phyloP scores from a whole-genome alignment of 2,329 filamentous ascomycete species.

The Aspergillus amoenus region DNA sequence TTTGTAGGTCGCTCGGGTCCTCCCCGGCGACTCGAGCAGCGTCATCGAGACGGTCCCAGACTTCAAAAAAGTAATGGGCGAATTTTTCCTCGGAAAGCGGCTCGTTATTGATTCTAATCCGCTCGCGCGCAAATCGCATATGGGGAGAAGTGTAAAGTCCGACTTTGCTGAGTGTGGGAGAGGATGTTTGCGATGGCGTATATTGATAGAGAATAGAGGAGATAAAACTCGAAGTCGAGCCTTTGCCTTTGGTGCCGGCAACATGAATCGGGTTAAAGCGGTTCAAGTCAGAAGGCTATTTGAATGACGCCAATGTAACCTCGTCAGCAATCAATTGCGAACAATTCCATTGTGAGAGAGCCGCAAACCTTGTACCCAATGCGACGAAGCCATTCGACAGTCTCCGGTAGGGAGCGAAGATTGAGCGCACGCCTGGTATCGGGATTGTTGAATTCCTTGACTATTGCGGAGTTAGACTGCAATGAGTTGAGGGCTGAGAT shows the following conservation, averaged over 20 bases:
- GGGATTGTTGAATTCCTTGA: slow-evolving; percentile 71
- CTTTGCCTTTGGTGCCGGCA: slow-evolving; percentile 92
- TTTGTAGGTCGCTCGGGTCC: slow-evolving; percentile 51
- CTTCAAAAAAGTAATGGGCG: slow-evolving; percentile 75
- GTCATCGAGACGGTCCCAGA: slow-evolving; percentile 70
- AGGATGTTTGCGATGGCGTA: slow-evolving; percentile 38
- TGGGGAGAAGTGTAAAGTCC: slow-evolving; percentile 87
- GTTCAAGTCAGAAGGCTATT: slow-evolving; percentile 61
- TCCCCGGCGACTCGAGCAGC: slow-evolving; percentile 53
- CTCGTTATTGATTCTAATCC: slow-evolving; percentile 74
- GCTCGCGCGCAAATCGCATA: slow-evolving; percentile 77
- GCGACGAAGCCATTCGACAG: slow-evolving; percentile 72
- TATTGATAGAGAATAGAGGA: slow-evolving; percentile 74
- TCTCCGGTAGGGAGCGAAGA: slow-evolving; percentile 74
- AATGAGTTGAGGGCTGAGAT: slow-evolving; percentile 72
- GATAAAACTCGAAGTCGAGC: slow-evolving; percentile 80
- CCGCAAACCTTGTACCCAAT: slow-evolving; percentile 70
- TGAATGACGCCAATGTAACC: background rate
- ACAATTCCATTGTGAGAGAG: slow-evolving; percentile 13
- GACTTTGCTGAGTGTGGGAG: slow-evolving; percentile 52
- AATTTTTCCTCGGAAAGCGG: slow-evolving; percentile 70
- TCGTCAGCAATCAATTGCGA: slow-evolving; percentile 7
- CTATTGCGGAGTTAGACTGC: slow-evolving; percentile 74
- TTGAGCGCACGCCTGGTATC: slow-evolving; percentile 70
- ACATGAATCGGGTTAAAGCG: slow-evolving; percentile 71